A percentile compares a stretch with the other conserved stretches of the same genome.
These are phyloP conservation scores for Cyanidium caldarium DNA, from an alignment of 23 red algal species.

Conservation along the genomic window DNA sequence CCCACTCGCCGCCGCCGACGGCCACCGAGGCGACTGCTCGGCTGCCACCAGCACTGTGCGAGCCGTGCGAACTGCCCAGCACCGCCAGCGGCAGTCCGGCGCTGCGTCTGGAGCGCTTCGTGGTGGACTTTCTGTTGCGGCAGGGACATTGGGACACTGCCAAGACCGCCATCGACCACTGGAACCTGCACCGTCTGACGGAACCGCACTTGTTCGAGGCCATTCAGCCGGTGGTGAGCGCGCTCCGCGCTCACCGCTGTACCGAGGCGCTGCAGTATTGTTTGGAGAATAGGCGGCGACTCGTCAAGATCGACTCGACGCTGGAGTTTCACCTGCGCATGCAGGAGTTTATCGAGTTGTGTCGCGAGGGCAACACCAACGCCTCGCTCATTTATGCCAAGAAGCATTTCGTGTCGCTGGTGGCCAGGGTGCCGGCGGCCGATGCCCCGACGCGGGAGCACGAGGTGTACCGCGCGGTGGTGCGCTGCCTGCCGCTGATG, in stretches of 20 bases:
- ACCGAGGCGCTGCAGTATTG: constrained; percentile 66
- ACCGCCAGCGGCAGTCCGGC: constrained; percentile 14
- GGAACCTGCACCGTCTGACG: constrained; percentile 22
- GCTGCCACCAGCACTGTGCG: background rate
- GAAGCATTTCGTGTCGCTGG: constrained; percentile 34
- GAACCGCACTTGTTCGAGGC: constrained; percentile 44
- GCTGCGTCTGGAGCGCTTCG: constrained; percentile 34
- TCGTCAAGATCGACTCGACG: constrained; percentile 47
- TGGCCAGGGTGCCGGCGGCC: background rate
- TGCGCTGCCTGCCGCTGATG: constrained; percentile 67
- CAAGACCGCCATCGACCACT: constrained; percentile 10
- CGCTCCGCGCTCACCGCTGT: constrained; percentile 29
- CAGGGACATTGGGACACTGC: constrained; percentile 45
- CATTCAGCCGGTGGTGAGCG: constrained; percentile 30
- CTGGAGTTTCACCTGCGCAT: constrained; percentile 62
- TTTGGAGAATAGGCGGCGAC: constrained; percentile 57
- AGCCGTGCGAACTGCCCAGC: background rate
- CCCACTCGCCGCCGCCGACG: background rate
- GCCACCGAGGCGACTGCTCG: background rate
- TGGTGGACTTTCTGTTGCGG: constrained; percentile 63
- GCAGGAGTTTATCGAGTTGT: constrained; percentile 95
- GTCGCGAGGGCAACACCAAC: constrained; percentile 24
- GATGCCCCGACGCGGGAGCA: background rate
- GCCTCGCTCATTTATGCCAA: constrained; percentile 62
- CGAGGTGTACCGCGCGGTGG: constrained; percentile 10